phyloP scores from a whole-genome alignment of 768 basidiomycete genomes.

The Neoboletus magnificus region DNA sequence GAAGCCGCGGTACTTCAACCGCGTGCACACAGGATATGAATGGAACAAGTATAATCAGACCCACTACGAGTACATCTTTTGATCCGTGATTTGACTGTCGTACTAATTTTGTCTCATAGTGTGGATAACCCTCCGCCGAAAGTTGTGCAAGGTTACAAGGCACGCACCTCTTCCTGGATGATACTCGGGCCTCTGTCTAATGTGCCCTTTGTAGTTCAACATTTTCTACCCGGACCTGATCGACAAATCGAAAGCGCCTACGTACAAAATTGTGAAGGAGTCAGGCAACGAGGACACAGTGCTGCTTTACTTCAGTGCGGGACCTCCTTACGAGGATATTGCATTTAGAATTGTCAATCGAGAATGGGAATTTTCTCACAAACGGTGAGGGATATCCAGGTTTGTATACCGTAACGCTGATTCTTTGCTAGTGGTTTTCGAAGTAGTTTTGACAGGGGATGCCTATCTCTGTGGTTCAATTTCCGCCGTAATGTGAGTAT shows the following conservation, averaged over 20 bases:
- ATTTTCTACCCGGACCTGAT: conserved; percentile 99
- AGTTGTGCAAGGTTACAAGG: conserved; percentile 98
- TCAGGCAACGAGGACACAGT: conserved; percentile 95
- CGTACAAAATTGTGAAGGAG: conserved; percentile 93
- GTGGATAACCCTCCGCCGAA: conserved; percentile 99
- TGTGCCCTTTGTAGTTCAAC: conserved; percentile 60
- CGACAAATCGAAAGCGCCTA: conserved; percentile 95
- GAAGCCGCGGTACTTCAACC: conserved; percentile 97
- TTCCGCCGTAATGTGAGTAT: conserved; percentile 85
- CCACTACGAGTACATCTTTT: conserved; percentile 79
- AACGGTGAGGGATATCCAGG: conserved; percentile 53
- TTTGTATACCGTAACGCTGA: conserved; percentile 15
- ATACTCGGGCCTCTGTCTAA: conserved; percentile 8
- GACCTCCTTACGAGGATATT: conserved; percentile 98
- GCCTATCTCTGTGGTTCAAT: conserved; percentile 94
- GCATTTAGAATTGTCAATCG: conserved; percentile 97
- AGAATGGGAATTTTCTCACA: conserved; percentile 98
- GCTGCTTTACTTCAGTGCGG: conserved; percentile 89
- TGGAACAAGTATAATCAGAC: conserved; percentile 99
- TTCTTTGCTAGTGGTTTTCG: conserved; percentile 73
- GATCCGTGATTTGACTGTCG: neutral
- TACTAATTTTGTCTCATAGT: conserved; percentile 39
- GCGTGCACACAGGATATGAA: conserved; percentile 98
- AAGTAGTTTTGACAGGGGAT: conserved; percentile 95
- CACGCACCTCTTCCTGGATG: conserved; percentile 23